phyloP scores from a whole-genome alignment of 2,329 filamentous ascomycete genomes.

The Epichloe scottii region DNA sequence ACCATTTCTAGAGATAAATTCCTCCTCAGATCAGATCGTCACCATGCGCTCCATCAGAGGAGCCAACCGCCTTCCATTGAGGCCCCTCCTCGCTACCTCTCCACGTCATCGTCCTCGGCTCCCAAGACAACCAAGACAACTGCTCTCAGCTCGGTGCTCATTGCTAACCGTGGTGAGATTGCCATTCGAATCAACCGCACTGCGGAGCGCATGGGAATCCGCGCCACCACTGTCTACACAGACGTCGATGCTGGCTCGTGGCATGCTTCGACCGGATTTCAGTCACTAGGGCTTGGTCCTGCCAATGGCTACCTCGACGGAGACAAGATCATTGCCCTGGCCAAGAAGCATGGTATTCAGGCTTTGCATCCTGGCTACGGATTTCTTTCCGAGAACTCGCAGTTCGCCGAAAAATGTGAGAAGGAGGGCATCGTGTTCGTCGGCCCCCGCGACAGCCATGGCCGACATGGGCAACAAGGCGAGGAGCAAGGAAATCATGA shows the following conservation, averaged over 20 bases:
- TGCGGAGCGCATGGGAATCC: constrained; percentile 76
- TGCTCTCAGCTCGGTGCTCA: constrained; percentile 68
- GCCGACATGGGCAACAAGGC: constrained; percentile 91
- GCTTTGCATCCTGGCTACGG: constrained; percentile 95
- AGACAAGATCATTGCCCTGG: constrained; percentile 79
- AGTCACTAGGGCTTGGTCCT: constrained; percentile 71
- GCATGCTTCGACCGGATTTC: constrained; percentile 75
- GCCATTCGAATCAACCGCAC: constrained; percentile 86
- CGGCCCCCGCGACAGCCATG: constrained; percentile 72
- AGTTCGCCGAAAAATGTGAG: constrained; percentile 77
- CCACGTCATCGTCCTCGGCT: constrained; percentile 15
- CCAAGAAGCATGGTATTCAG: constrained; percentile 74
- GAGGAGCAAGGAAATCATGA: constrained; percentile 94
- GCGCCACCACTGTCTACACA: constrained; percentile 89
- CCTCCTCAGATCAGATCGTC: constrained; percentile 1
- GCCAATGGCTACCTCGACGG: constrained; percentile 86
- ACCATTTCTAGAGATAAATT: constrained; percentile 3
- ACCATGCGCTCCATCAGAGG: constrained; percentile 45
- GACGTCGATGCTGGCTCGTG: constrained; percentile 79
- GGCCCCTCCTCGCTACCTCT: constrained; percentile 27
- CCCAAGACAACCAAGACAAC: constrained; percentile 26
- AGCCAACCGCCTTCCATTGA: constrained; percentile 35
- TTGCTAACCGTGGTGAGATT: constrained; percentile 95
- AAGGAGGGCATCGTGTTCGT: constrained; percentile 90
- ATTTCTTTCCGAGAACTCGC: constrained; percentile 87